Evolutionary conservation across 257 asterid species (phyloP).

Genomic region (Plantago major): DNA sequence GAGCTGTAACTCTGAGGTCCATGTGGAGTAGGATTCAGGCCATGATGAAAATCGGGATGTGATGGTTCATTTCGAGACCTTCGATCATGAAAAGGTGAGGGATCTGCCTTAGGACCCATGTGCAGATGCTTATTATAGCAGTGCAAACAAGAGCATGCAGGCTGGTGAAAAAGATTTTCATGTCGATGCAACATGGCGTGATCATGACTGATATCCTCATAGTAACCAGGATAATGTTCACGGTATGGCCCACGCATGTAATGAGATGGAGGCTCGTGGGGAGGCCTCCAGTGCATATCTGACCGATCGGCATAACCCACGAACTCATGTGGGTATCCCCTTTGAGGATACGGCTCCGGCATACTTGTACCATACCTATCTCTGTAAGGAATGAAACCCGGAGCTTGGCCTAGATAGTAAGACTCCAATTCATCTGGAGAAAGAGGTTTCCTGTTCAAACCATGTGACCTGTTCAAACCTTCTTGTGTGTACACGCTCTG

Average conservation of each 20-base stretch:
- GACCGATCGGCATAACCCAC: slow-evolving; percentile 38
- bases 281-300: slow-evolving; percentile 45
- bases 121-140: slow-evolving; percentile 49
- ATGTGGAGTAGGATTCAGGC: slow-evolving; percentile 29
- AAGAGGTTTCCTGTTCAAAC: slow-evolving; percentile 36
- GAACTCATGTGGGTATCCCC: slow-evolving; percentile 39
- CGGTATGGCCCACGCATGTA: slow-evolving; percentile 40
- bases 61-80: slow-evolving; percentile 40
- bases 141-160: slow-evolving; percentile 78
- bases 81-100: slow-evolving; percentile 29
- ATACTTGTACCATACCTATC: slow-evolving; percentile 36
- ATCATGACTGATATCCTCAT: slow-evolving; percentile 42
- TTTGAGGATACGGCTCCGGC: slow-evolving; percentile 44
- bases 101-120: slow-evolving; percentile 41
- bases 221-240: slow-evolving; percentile 45
- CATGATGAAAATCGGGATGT: slow-evolving; percentile 31
- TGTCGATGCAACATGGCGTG: slow-evolving; percentile 53
- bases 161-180: slow-evolving; percentile 64
- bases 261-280: slow-evolving; percentile 38
- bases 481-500: slow-evolving; percentile 37
- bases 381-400: slow-evolving; percentile 33
- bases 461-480: slow-evolving; percentile 32
- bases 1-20: slow-evolving; percentile 35
- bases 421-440: slow-evolving; percentile 34
- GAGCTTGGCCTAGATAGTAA: slow-evolving; percentile 34